Evolutionary conservation across 2,329 filamentous ascomycete species (phyloP).

Genomic region (Neodidymelliopsis sp.): DNA sequence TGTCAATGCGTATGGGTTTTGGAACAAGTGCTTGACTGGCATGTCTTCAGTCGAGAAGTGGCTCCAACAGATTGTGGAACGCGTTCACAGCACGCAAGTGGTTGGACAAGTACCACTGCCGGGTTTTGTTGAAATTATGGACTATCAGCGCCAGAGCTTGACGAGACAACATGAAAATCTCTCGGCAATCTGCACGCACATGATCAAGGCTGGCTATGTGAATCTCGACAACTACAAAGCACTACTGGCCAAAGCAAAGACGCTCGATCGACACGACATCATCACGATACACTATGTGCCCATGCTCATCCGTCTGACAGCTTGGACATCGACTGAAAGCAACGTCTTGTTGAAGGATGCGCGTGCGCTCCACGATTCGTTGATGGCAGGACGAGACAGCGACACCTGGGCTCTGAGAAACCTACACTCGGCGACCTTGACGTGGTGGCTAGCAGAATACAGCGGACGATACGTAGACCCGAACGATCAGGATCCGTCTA

Average conservation of each 20-base stretch:
- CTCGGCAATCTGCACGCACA: slow-evolving; percentile 77
- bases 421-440: slow-evolving; percentile 78
- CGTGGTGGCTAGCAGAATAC: slow-evolving; percentile 93
- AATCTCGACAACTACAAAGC: slow-evolving; percentile 75
- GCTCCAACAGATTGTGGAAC: slow-evolving; percentile 78
- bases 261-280: slow-evolving; percentile 78
- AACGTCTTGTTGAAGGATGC: slow-evolving; percentile 71
- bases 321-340: slow-evolving; percentile 78
- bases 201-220: slow-evolving; percentile 78
- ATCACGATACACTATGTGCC: slow-evolving; percentile 82
- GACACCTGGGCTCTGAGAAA: slow-evolving; percentile 75
- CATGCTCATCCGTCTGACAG: slow-evolving; percentile 77
- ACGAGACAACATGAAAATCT: slow-evolving; percentile 90
- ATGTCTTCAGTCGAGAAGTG: slow-evolving; percentile 80
- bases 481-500: slow-evolving; percentile 60
- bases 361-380: slow-evolving; percentile 71
- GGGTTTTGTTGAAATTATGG: slow-evolving; percentile 78
- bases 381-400: slow-evolving; percentile 72
- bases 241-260: slow-evolving; percentile 73
- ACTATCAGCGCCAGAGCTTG: slow-evolving; percentile 81
- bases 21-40: slow-evolving; percentile 75
- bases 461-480: slow-evolving; percentile 87
- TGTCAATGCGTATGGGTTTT: slow-evolving; percentile 67
- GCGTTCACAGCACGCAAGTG: slow-evolving; percentile 75
- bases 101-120: slow-evolving; percentile 70